Conservation (phyloP, 192 early-diverging fungal genomes). For the Backusella liffmaniae region DNA sequence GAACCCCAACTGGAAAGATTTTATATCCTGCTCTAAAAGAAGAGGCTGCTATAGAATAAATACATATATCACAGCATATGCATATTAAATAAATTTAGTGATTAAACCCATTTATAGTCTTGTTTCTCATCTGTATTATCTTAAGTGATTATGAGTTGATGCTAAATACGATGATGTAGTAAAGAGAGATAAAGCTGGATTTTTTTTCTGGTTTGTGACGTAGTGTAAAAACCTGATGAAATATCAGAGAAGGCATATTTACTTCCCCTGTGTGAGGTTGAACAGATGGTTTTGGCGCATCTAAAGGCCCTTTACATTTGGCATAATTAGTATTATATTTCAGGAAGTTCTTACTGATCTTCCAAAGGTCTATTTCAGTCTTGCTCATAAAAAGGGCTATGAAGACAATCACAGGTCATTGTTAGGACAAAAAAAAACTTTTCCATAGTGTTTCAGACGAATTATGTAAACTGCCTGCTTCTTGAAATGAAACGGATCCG, state of each 20-base stretch:
- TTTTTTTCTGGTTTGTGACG: slow-evolving; percentile 68
- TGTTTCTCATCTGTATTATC: too few relatives aligned
- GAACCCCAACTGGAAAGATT: neutral
- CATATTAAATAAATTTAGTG: neutral
- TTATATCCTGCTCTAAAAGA: neutral
- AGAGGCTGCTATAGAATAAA: neutral
- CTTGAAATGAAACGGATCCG: neutral
- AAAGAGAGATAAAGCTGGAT: slow-evolving; percentile 73
- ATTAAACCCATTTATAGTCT: neutral
- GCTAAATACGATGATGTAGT: slow-evolving; percentile 51
- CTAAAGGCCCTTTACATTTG: slow-evolving; percentile 60
- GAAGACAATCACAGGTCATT: neutral
- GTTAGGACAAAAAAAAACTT: neutral
- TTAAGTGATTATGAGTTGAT: too few relatives aligned
- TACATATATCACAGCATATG: neutral
- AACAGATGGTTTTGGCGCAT: slow-evolving; percentile 64
- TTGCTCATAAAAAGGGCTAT: neutral
- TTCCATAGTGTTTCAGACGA: neutral
- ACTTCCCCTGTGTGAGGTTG: slow-evolving; percentile 77
- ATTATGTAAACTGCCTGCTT: neutral
- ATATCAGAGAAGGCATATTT: slow-evolving; percentile 85
- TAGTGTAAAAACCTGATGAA: slow-evolving; percentile 88
- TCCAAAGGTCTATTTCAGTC: neutral
- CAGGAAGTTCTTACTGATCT: neutral
- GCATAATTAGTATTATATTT: neutral